Base-by-base conservation (phyloP, 1,284 basidiomycete species). In the Prillingera fragicola region DNA sequence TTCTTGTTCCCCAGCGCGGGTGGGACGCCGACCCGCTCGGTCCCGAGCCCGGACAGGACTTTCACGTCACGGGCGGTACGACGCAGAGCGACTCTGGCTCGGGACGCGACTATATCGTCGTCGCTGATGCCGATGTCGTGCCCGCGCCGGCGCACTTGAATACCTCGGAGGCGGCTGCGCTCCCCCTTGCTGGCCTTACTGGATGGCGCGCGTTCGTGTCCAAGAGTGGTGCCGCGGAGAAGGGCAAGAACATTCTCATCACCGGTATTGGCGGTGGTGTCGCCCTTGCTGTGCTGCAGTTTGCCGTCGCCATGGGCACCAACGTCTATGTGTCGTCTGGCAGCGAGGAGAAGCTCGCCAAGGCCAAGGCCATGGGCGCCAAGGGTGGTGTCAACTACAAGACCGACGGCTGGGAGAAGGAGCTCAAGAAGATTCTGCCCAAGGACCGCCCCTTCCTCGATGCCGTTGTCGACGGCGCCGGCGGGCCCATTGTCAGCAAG, bases 251-350 rank as follows among this genome's bases (percentile, higher is more conserved):
- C 42, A 33, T 52, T 12, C 50, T 52, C 27, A 38, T 52, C 23
- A 52, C 50, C 1, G 50, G 50, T 8, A 52, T 52, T 19, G 50
- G 50, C 35, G 50, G 50, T 18, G 50, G 50, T 8, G 50, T 52
- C 19, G 50, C 50, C 10, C 45, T 52, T 18, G 24, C 28, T 3
- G 39, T 45, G n/a, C 50, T 52, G 15, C 50, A 52, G 42, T 44
- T 52, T 13, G 50, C 50, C 1, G 50, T 45, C 10, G 50, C 45
- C 5, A 15, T 39, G 15, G 50, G 50, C 39, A 26, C 18, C 29
- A 52, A 52, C 42, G 50, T 38, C 6, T 52, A 44, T 35, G 50
- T 52, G 12, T 38, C 45, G 22, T 45, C 42, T 0, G 38, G 45
- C 6, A 23, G 14, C 8, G 27, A 40, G 24, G 50, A 47, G n/a